Base-by-base conservation (phyloP, 768 basidiomycete genomes). In the Melanogaster broomeanus region DNA sequence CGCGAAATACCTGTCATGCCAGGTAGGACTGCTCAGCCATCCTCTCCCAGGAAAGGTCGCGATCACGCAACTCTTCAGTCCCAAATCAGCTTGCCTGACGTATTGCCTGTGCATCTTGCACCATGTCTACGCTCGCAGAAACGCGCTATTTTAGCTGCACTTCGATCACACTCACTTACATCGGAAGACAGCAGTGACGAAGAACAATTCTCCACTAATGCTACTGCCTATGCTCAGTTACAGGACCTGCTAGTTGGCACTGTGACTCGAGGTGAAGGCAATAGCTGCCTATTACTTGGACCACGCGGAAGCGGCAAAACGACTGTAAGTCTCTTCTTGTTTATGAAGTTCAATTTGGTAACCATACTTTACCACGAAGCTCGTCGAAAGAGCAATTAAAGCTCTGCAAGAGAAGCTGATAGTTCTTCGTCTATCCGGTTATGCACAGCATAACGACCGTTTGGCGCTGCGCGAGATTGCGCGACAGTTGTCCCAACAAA, bases 381-480 rank as follows among this genome's bases (percentile, higher is more conserved):
- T 90, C 48, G 63, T 90, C 4, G 80, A 90, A 48, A 66, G 71
- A 40, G 84, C 81, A 37, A 67, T 93, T 28, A 56, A 71, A 15
- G 56, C 72, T 1, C 61, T 86, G 9, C 58, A 76, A 6, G 67
- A 65, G 7, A 70, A 74, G 39, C 86, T 90, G 0, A 84, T 96
- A 50, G 67, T 93, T 41, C 77, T 99, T 40, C 84, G 87, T 1
- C 76, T 99, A 3, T 91, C 89, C 19, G 97, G 94, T 0, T 84
- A 91, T 70, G 79, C 85, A 2, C 94, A 98, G 58, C 80, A 77
- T 25, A 92, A 85, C 27, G 97, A 98, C 66, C 80, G 89, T 30
- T 74, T 91, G 11, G 97, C 97, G n/a, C 81, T 98, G 66, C 84
- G 89, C 11, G 93, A 97, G 67, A 90, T 98, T 56, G 93, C 92